Percentiles rank a stretch among this genome's conserved stretches.
Conservation (phyloP, 129 eudicot species). For the Flaveria linearis region DNA sequence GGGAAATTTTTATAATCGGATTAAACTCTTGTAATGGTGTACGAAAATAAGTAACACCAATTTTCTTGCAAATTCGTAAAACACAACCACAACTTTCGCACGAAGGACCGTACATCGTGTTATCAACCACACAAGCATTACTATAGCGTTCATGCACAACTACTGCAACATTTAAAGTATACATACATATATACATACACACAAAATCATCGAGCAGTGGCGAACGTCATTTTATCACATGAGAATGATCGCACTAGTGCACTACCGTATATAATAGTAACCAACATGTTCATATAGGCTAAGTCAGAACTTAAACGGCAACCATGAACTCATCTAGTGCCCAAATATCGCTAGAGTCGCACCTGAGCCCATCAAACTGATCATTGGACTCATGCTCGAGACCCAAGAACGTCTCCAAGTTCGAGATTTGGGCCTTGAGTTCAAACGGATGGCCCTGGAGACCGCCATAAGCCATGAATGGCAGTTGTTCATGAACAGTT, state of each 20-base stretch:
- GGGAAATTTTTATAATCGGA: too few species aligned
- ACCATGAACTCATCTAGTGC: conserved; percentile 30
- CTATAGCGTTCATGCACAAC: conserved; percentile 24
- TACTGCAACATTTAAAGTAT: not conserved
- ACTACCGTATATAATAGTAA: conserved; percentile 5
- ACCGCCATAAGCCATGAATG: not conserved
- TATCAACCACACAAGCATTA: conserved; percentile 9
- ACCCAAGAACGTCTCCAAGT: conserved; percentile 41
- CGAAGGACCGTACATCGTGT: not conserved
- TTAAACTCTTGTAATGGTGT: too few species aligned
- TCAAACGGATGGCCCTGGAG: not conserved
- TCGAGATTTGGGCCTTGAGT: conserved; percentile 28
- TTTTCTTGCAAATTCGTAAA: not conserved
- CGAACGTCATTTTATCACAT: not conserved
- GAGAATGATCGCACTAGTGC: not conserved
- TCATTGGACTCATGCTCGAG: conserved; percentile 31
- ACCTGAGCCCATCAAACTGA: conserved; percentile 18
- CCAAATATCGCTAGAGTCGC: conserved; percentile 28
- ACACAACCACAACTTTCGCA: conserved; percentile 1
- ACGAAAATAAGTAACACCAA: too few species aligned
- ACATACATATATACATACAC: too few species aligned
- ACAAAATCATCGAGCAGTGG: not conserved
- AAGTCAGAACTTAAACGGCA: not conserved
- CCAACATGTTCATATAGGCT: not conserved
- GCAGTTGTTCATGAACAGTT: not conserved